These are phyloP conservation scores for Pulveroboletus ravenelii DNA, from an alignment of 768 basidiomycete species.

Conservation along the genomic window DNA sequence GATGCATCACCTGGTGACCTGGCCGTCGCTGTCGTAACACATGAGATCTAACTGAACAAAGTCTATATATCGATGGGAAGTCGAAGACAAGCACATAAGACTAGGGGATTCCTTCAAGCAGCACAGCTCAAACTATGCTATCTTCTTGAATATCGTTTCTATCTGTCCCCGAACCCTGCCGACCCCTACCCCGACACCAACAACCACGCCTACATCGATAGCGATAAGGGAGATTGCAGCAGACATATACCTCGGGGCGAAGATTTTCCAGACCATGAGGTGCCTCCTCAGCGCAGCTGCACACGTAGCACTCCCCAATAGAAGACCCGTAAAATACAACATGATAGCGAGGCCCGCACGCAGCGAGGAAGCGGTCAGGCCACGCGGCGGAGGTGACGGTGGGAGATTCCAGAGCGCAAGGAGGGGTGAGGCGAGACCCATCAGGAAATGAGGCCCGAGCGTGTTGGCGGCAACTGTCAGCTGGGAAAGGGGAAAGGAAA, in stretches of 20 bases:
- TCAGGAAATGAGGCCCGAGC: constrained; percentile 64
- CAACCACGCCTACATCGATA: constrained; percentile 55
- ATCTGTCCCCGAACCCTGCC: constrained; percentile 19
- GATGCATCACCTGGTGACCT: constrained; percentile 4
- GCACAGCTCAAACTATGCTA: constrained; percentile 3
- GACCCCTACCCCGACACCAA: constrained; percentile 24
- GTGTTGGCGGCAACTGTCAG: constrained; percentile 74
- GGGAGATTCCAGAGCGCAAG: constrained; percentile 80
- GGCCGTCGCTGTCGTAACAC: not conserved
- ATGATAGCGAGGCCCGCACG: constrained; percentile 61
- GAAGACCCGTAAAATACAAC: constrained; percentile 60
- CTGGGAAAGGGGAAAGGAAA: constrained; percentile 71
- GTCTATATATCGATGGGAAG: not conserved
- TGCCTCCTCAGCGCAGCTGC: constrained; percentile 78
- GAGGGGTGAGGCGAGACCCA: constrained; percentile 64
- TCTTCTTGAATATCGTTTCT: constrained; percentile 17
- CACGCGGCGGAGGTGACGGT: constrained; percentile 40
- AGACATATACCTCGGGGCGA: constrained; percentile 91
- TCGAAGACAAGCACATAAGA: not conserved
- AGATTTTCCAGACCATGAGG: constrained; percentile 99
- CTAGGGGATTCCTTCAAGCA: no score
- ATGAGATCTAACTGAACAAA: not conserved
- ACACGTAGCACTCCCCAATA: constrained; percentile 66
- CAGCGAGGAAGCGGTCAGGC: constrained; percentile 35
- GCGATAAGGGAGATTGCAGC: constrained; percentile 61